Evolutionary conservation across 2,329 filamentous ascomycete genomes (phyloP).

Genomic region (Alternaria atra): DNA sequence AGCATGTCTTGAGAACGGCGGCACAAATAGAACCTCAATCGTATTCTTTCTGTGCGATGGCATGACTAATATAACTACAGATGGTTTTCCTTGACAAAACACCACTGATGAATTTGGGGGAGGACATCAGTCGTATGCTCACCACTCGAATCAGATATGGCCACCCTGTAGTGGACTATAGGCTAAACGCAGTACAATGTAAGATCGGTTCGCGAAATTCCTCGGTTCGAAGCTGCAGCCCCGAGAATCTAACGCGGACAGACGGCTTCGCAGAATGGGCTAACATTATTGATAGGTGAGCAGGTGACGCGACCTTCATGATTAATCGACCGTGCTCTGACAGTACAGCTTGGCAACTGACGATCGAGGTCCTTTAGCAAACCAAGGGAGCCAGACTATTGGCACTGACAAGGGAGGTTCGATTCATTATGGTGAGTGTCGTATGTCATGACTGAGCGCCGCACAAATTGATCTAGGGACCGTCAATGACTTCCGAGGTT

Average conservation of each 20-base stretch:
- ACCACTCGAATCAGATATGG: not conserved
- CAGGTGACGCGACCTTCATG: not conserved
- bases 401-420: not conserved
- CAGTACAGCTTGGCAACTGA: no score
- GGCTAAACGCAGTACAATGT: not conserved
- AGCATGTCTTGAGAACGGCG: not conserved
- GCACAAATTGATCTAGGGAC: not conserved
- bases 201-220: not conserved
- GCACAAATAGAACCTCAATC: not conserved
- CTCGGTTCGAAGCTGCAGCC: not conserved
- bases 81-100: not conserved
- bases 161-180: constrained; percentile 1
- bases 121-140: not conserved
- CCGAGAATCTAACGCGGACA: not conserved
- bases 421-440: not conserved
- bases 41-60: not conserved
- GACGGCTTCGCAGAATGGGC: not conserved
- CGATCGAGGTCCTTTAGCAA: not conserved
- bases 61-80: no score
- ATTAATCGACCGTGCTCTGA: no score
- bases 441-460: not conserved
- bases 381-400: not conserved
- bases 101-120: not conserved
- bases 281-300: not conserved
- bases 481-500: not conserved